Evolutionary conservation across 768 basidiomycete species (phyloP).

Genomic region (Russula sp.): DNA sequence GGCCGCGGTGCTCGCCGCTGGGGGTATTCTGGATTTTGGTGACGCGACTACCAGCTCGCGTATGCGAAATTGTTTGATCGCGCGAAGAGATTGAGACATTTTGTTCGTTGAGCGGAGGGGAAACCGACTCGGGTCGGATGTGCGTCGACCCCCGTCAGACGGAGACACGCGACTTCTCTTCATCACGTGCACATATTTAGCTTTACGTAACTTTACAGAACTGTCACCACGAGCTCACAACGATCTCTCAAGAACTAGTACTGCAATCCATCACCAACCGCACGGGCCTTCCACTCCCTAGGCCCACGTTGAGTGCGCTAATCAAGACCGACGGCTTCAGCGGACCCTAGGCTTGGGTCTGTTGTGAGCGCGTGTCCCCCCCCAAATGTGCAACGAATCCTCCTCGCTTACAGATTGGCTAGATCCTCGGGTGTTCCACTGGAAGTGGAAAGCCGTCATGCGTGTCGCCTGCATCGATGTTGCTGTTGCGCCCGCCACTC

Average conservation of each 20-base stretch:
- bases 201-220: neutral
- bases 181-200: conserved; percentile 1
- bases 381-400: neutral
- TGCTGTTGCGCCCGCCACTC: conserved; percentile 1
- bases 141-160: too few species aligned
- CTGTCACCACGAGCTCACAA: neutral
- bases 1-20: conserved; percentile 26
- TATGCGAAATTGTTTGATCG: conserved; percentile 40
- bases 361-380: neutral
- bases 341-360: conserved; percentile 6
- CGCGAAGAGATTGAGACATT: conserved; percentile 26
- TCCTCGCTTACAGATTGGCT: conserved; percentile 6
- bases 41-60: conserved; percentile 34
- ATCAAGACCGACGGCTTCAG: neutral
- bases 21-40: conserved; percentile 31
- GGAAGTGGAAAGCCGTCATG: neutral
- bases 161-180: too few species aligned
- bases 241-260: neutral
- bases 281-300: neutral
- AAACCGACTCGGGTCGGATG: too few species aligned
- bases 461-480: conserved; percentile 1
- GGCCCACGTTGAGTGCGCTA: neutral
- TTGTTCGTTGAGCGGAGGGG: neutral
- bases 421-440: neutral
- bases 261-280: neutral